Base-by-base conservation (phyloP, 768 basidiomycete genomes). In the Amanita thiersii region DNA sequence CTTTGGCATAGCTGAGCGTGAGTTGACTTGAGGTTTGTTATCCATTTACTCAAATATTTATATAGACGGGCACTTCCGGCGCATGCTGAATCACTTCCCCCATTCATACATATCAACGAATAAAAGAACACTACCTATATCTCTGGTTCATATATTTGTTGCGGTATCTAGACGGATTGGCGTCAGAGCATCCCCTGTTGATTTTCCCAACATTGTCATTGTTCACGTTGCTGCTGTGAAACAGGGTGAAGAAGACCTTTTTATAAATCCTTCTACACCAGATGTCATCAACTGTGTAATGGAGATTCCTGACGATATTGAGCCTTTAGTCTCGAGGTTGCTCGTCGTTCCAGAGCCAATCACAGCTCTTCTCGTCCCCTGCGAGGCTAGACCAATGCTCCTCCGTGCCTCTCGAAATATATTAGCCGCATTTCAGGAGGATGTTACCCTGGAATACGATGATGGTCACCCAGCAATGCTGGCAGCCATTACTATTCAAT, bases 101-200 rank as follows among this genome's bases (percentile, higher is more conserved):
- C 79, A 81, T 47, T 53, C 60, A 40, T 77, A 80, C 50, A 64
- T 83, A 15, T 63, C 61, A 1, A 64, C 65, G 1, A 58, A 70
- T 50, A 75, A 65, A 43, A 55, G 56, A 17, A 71, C 76, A 0
- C 67, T 82, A 32, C 79, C 80, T 0, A 70, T 83, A 36, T 77
- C 76, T 8, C 60, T 82, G 31, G 71, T 72, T 28, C 77, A 74
- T 56, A 52, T 79, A 17, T 83, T 79, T 45, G 66, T 74, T 9
- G 66, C 70, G 12, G 57, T 83, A 32, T 68, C 69, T 12, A 64
- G 67, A 11, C 66, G 74, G 24, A 53, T 81, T 0, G 74, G 70
- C 18, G 60, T 82, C 12, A 47, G 53, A 5, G 77, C 77, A 0
- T 64, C 62, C 3, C 79, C 80, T 0, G 55, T 77, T 12, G 68